Evolutionary conservation across 352 stramenopile species (phyloP).

Genomic region (Phytopythium kandeliae): DNA sequence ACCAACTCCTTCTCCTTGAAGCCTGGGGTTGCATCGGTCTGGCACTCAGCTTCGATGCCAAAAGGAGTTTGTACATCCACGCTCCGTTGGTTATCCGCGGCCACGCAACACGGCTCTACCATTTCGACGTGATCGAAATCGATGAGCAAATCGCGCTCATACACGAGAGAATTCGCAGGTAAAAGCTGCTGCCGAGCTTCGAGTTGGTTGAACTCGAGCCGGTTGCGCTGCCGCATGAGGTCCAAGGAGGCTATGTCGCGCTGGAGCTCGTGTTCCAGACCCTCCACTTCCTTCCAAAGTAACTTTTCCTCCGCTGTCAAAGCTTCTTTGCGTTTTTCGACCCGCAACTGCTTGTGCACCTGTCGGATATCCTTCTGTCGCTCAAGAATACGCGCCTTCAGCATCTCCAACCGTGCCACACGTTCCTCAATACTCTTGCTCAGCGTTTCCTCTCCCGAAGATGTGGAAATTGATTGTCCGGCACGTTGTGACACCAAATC

Average conservation of each 20-base stretch:
- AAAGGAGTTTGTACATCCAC: background rate
- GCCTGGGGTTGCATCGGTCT: background rate
- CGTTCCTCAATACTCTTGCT: conserved; percentile 68
- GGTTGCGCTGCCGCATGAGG: conserved; percentile 40
- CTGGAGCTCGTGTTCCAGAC: conserved; percentile 27
- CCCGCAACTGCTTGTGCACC: conserved; percentile 41
- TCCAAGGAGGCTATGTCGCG: conserved; percentile 33
- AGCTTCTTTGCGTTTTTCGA: conserved; percentile 44
- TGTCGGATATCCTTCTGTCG: conserved; percentile 33
- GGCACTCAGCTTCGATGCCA: conserved; percentile 1
- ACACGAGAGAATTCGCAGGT: background rate
- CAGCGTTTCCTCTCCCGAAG: conserved; percentile 28
- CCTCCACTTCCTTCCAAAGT: conserved; percentile 45
- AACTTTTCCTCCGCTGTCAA: conserved; percentile 33
- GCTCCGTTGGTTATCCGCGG: background rate
- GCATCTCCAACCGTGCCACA: conserved; percentile 30
- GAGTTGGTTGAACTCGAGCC: conserved; percentile 35
- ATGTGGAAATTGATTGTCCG: background rate
- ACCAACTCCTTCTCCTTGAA: background rate
- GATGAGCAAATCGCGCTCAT: conserved; percentile 15
- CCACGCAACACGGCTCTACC: background rate
- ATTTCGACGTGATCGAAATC: conserved; percentile 35
- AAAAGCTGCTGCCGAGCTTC: conserved; percentile 22
- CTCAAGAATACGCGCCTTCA: conserved; percentile 34
- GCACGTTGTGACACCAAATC: background rate